Base-by-base conservation (phyloP, 208 protist genomes). In the Vickermania ingenoplastis region DNA sequence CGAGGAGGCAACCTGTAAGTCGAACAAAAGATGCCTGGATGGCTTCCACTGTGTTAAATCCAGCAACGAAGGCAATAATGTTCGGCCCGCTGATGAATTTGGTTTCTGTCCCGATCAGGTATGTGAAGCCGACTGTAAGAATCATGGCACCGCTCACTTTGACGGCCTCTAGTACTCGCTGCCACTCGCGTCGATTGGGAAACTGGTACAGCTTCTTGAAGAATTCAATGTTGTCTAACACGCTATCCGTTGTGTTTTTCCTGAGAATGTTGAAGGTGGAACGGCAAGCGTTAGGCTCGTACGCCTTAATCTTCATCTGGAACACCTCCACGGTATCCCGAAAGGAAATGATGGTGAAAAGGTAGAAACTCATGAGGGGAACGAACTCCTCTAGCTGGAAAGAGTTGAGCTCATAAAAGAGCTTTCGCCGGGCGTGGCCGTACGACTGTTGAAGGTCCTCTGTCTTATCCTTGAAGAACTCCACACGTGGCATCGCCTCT, bases 141-240 rank as follows among this genome's bases (percentile, higher is more conserved):
- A 92, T 76, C 88, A 94, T 94, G 4, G 88, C 84, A 11, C 59
- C 82, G 63, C 82, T 91, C 41, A 94, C 84, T 68, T 94, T 94
- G 29, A 70, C 83, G 0, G 88, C 88, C 62, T 94, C 88, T 66
- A 94, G 77, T n/a, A 91, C 65, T 22, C 81, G 81, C 70, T 91
- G 87, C 41, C 87, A 57, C 54, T 94, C 84, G 4, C 79, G 82
- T 23, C 79, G 77, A 64, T 81, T 74, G 61, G 71, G 63, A 1
- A 61, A n/a, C 45, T 27, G 71, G 49, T 85, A 67, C 22, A 94
- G 77, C 30, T 36, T 63, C 56, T 60, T 23, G 17, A 90, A 45
- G 70, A 88, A 90, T 21, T 65, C 11, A 23, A 86, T 23, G 67
- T 84, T 88, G 28, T 91, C 79, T 55, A 65, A 59, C 41, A 91